Evolutionary conservation across 1,139 yeast species (phyloP), one percentile per base, ranked within the genome.

Genomic region (Yamadazyma buinensis): DNA sequence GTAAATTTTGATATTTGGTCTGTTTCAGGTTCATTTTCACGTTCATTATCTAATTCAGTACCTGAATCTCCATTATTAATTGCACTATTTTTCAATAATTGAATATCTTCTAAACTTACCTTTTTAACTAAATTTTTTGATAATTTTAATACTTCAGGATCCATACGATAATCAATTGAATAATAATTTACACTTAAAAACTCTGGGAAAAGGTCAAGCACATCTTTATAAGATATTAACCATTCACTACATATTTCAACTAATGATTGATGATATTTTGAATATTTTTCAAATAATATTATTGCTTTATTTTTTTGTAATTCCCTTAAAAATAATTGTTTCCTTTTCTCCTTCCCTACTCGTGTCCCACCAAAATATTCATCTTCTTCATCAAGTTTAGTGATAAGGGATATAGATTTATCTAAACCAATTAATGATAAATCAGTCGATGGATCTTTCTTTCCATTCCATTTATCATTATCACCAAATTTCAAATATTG

Each of bases 221-320:
- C 55, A 29, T 64, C 71, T 15, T 52, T 47, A 30, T 57, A 61
- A 2, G 67, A 54, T 2, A 67, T 48, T 11, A 68, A 35, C 75
- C 75, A 69, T 28, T 66, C 72, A 3, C 67, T 64, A 9, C 70
- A 57, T 21, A 67, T 63, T 4, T 57, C 72, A 2, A 66, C 69
- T 29, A 69, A 48, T 0, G 74, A 45, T 40, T 67, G 72, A 35
- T 65, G 71, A 42, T 56, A 69, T 38, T 57, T 61, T 2, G 55
- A 45, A 40, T 63, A 65, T 14, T 55, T 44, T 31, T 61, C 66
- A 43, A 69, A 69, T 14, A 64, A 44, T 2, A 62, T 40, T 1
- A 50, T 37, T 1, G 66, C 68, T 35, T 61, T 66, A 19, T 52
- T 51, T 29, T 53, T 58, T 40, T 61, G 54, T 17, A 68, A 49